phyloP scores from a whole-genome alignment of 495 filamentous ascomycete species.

The Podospora didyma region DNA sequence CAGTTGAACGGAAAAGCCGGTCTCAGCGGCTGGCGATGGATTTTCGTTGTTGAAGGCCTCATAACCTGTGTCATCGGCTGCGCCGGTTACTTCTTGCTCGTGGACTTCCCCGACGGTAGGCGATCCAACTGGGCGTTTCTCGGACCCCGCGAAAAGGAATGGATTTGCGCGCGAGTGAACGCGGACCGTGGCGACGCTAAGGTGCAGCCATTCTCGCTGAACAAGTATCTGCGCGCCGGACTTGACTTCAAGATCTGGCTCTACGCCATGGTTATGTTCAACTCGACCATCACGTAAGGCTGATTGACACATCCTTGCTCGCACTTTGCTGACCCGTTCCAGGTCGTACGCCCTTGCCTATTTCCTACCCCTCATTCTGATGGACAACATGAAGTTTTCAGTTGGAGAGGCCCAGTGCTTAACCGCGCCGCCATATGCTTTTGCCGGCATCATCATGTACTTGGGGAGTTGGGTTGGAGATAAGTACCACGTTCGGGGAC shows the following conservation, averaged over 20 bases:
- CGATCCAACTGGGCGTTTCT: slow-evolving; percentile 51
- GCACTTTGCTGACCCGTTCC: too few species aligned
- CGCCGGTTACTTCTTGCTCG: slow-evolving; percentile 48
- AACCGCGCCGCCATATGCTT: slow-evolving; percentile 58
- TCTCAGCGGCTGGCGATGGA: slow-evolving; percentile 59
- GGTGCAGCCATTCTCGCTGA: slow-evolving; percentile 45
- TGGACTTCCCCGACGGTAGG: slow-evolving; percentile 58
- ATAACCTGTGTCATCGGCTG: slow-evolving; percentile 44
- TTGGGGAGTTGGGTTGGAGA: slow-evolving; percentile 50
- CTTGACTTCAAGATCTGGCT: slow-evolving; percentile 59
- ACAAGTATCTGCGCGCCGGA: slow-evolving; percentile 45
- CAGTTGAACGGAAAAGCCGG: slow-evolving; percentile 48
- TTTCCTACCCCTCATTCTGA: slow-evolving; percentile 64
- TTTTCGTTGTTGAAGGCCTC: slow-evolving; percentile 60
- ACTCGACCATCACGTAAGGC: slow-evolving; percentile 53
- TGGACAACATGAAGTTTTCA: slow-evolving; percentile 53
- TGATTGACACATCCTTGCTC: too few species aligned
- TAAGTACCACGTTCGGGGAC: slow-evolving; percentile 52
- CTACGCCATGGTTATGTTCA: slow-evolving; percentile 57
- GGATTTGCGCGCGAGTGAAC: slow-evolving; percentile 55
- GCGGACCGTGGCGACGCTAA: slow-evolving; percentile 55
- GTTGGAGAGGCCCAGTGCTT: slow-evolving; percentile 57
- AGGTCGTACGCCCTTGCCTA: slow-evolving; percentile 64
- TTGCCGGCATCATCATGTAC: slow-evolving; percentile 59
- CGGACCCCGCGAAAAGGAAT: slow-evolving; percentile 45